Conservation (phyloP, 1,139 yeast species). For the Debaryomyces subglobosus region DNA sequence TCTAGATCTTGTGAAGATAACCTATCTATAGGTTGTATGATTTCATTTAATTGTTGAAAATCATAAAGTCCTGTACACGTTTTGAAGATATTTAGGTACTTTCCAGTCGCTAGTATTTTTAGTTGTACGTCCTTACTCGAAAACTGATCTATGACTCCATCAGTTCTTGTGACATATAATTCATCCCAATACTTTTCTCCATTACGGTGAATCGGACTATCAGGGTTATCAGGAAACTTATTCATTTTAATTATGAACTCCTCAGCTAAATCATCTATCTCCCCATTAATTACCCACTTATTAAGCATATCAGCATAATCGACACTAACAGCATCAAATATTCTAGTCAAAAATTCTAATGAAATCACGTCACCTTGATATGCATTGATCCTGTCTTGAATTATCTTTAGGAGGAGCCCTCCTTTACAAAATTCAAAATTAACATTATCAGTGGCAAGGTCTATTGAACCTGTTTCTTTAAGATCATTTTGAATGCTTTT, state of each 20-base stretch:
- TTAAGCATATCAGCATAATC: constrained; percentile 73
- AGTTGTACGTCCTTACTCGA: constrained; percentile 55
- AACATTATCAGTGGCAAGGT: constrained; percentile 55
- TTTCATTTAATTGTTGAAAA: constrained; percentile 33
- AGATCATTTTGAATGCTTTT: constrained; percentile 46
- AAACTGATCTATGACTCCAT: constrained; percentile 75
- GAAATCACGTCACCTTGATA: constrained; percentile 71
- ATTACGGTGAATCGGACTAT: constrained; percentile 47
- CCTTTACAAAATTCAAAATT: constrained; percentile 65
- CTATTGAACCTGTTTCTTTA: constrained; percentile 44
- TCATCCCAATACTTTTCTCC: constrained; percentile 89
- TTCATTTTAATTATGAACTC: constrained; percentile 75
- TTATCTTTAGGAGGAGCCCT: constrained; percentile 61
- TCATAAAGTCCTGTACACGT: constrained; percentile 53
- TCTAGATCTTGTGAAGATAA: constrained; percentile 64
- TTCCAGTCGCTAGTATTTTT: constrained; percentile 81
- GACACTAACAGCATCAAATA: constrained; percentile 62
- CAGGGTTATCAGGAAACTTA: constrained; percentile 30
- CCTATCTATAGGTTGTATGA: constrained; percentile 31
- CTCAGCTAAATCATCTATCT: constrained; percentile 73
- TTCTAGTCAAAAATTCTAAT: constrained; percentile 47
- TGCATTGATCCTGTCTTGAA: constrained; percentile 59
- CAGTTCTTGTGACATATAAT: constrained; percentile 71
- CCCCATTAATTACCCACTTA: constrained; percentile 77
- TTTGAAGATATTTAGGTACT: constrained; percentile 73